Base-by-base conservation (phyloP, 345 rosid species). In the Conringia planisiliqua region DNA sequence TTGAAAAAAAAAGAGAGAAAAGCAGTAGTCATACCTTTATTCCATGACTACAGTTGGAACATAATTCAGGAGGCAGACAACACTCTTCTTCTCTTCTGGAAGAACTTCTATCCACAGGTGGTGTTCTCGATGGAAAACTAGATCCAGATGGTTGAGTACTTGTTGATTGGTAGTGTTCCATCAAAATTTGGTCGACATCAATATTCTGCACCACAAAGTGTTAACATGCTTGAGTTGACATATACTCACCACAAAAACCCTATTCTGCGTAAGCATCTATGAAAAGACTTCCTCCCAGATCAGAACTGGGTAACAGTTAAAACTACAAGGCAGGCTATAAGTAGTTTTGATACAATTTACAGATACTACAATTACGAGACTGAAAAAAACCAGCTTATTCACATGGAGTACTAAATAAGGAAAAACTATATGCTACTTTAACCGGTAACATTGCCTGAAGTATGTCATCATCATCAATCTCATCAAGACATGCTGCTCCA, bases 161-260 rank as follows among this genome's bases (percentile, higher is more conserved):
- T 65, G 75, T 73, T 62, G 97, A 84, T 62, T 90, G 90, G 82
- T 88, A 89, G 83, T 91, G 98, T 72, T 90, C 90, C 84, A 85
- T 87, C 72, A 86, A 80, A 75, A 95, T 92, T 80, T 87, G 98
- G 81, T 95, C 98, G 68, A 95, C 85, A 70, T 92, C 99, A 78
- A 95, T 86, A 81, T 80, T 81, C 99, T 95, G 90, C 81, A 82
- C 68, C 68, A 60, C 74, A 81, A 74, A 63, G 35, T 32, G 46
- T 27, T 26, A 68, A 55, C 33, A 52, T 66, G 66, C 47, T 77
- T 70, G 38, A 72, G 48, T 67, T 59, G 33, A 66, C n/a, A 3
- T 42, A 68, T 22, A 69, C 48, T 73, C 82, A 87, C 93, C 90
- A 84, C 72, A 12, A 86, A 32, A 47, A 27, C 38, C 40, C 13